phyloP scores from a whole-genome alignment of 2,329 filamentous ascomycete genomes.

The Zymoseptoria crescenta region DNA sequence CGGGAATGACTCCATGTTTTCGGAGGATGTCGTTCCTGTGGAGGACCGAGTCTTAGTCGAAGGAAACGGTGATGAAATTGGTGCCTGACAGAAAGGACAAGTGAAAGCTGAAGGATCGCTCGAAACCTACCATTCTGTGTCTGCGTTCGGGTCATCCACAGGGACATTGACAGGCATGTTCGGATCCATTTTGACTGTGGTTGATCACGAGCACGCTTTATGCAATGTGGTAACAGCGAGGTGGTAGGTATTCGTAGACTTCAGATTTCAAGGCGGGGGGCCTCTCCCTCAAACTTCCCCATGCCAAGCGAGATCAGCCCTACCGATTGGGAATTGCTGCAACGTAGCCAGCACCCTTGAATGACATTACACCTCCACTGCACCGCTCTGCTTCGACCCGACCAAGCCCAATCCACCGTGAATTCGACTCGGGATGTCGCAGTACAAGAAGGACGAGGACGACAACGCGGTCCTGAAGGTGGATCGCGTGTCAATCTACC shows the following conservation, averaged over 20 bases:
- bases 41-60: slow-evolving; percentile 8
- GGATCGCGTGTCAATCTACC: slow-evolving; percentile 94
- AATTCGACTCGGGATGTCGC: slow-evolving; percentile 59
- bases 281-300: not conserved
- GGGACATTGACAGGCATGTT: slow-evolving; percentile 65
- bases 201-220: not conserved
- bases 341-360: slow-evolving; percentile 23
- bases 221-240: not conserved
- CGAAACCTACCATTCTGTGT: slow-evolving; percentile 80
- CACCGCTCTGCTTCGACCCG: slow-evolving; percentile 15
- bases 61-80: not conserved
- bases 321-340: not conserved
- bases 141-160: slow-evolving; percentile 89
- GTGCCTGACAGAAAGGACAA: slow-evolving; percentile 3
- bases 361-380: slow-evolving; percentile 13
- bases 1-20: slow-evolving; percentile 94
- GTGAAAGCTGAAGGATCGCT: slow-evolving; percentile 3
- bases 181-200: slow-evolving; percentile 11
- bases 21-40: slow-evolving; percentile 94
- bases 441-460: slow-evolving; percentile 99
- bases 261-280: not conserved
- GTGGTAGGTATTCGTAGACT: not conserved
- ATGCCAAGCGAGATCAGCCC: not conserved
- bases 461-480: slow-evolving; percentile 92
- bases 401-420: slow-evolving; percentile 12